These are phyloP conservation scores for Ceratobasidium sp. DNA, from an alignment of 1,284 basidiomycete species.

Conservation along the genomic window DNA sequence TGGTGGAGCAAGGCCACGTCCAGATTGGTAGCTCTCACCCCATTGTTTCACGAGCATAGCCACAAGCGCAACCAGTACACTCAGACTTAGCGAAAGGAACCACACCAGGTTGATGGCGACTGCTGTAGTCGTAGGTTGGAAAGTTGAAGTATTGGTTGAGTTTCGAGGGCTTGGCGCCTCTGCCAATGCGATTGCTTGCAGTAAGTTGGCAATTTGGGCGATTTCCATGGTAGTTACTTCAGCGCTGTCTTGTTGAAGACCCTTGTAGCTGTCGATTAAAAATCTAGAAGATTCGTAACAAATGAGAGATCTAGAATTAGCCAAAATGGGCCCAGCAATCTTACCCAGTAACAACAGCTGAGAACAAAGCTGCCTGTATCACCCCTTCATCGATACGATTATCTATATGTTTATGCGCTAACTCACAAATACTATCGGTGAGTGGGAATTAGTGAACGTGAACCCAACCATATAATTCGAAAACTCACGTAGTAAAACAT, in stretches of 20 bases:
- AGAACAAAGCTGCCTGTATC: conserved; percentile 24
- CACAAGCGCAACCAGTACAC: conserved; percentile 10
- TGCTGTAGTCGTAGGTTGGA: not conserved
- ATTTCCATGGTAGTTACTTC: not conserved
- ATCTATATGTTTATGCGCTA: not conserved
- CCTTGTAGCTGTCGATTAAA: conserved; percentile 23
- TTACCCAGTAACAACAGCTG: conserved; percentile 29
- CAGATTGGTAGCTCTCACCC: not conserved
- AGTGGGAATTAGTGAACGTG: not conserved
- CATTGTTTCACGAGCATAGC: conserved; percentile 37
- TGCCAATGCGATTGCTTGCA: conserved; percentile 11
- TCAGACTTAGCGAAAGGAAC: conserved; percentile 34
- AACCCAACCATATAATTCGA: not conserved
- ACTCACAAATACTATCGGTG: conserved; percentile 7
- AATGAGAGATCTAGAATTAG: no score
- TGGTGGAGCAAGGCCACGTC: conserved; percentile 1
- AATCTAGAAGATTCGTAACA: not conserved
- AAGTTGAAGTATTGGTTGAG: not conserved
- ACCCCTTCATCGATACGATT: not conserved
- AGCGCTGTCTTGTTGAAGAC: not conserved
- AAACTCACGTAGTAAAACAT: conserved; percentile 22
- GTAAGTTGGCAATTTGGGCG: not conserved
- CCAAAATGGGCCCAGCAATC: no score
- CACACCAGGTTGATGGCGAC: not conserved
- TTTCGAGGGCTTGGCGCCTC: not conserved